phyloP scores from a whole-genome alignment of 1,284 basidiomycete species.

The Puccinia brachypodii region DNA sequence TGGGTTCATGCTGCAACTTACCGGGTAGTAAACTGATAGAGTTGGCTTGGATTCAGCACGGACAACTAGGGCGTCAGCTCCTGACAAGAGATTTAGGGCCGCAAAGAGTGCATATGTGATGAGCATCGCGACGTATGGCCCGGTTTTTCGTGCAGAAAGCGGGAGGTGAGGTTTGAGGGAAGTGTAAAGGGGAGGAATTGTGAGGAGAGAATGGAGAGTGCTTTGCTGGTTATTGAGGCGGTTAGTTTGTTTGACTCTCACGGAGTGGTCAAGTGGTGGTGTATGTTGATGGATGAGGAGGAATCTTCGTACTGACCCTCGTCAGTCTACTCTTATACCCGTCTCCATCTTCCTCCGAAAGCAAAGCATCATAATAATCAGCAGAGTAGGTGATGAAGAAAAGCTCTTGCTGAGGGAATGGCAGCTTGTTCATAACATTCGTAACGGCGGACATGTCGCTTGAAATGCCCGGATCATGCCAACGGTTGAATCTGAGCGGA shows the following conservation, averaged over 20 bases:
- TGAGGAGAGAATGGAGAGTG: background rate
- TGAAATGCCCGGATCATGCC: too few relatives aligned
- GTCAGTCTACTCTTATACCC: background rate
- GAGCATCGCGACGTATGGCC: background rate
- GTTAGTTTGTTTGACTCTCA: background rate
- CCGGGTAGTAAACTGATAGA: slow-evolving; percentile 32
- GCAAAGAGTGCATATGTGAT: background rate
- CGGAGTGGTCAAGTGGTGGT: background rate
- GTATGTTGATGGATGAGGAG: background rate
- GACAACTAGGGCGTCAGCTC: background rate
- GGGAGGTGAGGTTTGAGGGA: background rate
- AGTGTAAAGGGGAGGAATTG: background rate
- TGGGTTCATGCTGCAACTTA: background rate
- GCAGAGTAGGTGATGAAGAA: background rate
- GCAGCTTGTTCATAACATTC: background rate
- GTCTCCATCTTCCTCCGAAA: background rate
- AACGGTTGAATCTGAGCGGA: too few relatives aligned
- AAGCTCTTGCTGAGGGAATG: background rate
- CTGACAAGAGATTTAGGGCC: background rate
- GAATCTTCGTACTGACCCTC: too few relatives aligned
- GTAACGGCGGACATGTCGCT: background rate
- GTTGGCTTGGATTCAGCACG: slow-evolving; percentile 21
- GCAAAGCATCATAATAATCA: background rate
- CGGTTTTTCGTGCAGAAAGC: background rate
- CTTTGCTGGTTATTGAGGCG: background rate